These are phyloP conservation scores for Geotrichum histeridarum DNA, from an alignment of 1,139 yeast genomes.

Conservation along the genomic window DNA sequence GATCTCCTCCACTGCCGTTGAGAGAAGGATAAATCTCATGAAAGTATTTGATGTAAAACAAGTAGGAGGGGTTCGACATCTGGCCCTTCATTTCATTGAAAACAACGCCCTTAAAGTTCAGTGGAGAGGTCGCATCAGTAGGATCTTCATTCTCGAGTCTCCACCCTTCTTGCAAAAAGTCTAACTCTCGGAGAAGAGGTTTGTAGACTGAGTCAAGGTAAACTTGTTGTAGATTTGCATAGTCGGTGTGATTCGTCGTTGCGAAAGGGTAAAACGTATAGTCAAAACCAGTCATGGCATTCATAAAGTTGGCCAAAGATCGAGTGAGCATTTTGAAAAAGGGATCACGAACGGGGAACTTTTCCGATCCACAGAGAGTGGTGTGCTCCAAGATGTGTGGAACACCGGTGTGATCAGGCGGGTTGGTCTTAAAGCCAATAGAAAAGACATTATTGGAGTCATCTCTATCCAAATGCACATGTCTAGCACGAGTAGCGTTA, in stretches of 20 bases:
- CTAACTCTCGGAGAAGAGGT: conserved; percentile 72
- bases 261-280: conserved; percentile 95
- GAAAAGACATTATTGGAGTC: conserved; percentile 78
- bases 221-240: conserved; percentile 75
- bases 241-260: conserved; percentile 81
- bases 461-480: conserved; percentile 76
- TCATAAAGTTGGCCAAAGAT: conserved; percentile 87
- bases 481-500: conserved; percentile 65
- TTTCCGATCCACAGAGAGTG: conserved; percentile 85
- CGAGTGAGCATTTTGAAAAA: conserved; percentile 95
- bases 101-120: conserved; percentile 89
- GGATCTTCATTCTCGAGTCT: conserved; percentile 72
- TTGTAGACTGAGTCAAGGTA: conserved; percentile 82
- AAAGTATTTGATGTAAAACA: conserved; percentile 77
- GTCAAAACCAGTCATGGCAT: conserved; percentile 98
- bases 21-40: conserved; percentile 80
- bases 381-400: conserved; percentile 96
- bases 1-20: conserved; percentile 94
- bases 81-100: conserved; percentile 99
- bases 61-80: conserved; percentile 80
- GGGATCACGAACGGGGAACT: conserved; percentile 93
- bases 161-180: conserved; percentile 97
- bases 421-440: conserved; percentile 86
- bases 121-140: conserved; percentile 51
- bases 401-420: conserved; percentile 89